Evolutionary conservation across 1,139 yeast genomes (phyloP).

Genomic region (Blastobotrys malaysiensis): DNA sequence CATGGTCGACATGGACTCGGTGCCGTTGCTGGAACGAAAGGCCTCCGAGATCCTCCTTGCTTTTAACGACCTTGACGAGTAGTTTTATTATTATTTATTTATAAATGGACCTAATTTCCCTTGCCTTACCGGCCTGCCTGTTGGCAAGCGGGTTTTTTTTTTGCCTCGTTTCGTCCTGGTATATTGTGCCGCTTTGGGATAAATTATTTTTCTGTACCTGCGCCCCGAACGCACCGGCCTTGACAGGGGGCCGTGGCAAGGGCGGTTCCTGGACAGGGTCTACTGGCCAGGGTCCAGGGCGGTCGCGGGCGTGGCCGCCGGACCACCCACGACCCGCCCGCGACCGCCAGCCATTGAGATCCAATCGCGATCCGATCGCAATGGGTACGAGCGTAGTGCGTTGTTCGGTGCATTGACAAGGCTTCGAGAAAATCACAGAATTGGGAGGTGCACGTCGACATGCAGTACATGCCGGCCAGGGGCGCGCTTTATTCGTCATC

Average conservation of each 20-base stretch:
- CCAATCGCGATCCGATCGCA: no score
- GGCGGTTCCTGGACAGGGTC: no score
- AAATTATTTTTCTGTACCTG: neutral
- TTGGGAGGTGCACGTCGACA: neutral
- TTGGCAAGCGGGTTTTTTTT: no score
- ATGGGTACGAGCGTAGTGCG: no score
- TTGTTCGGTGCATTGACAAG: neutral
- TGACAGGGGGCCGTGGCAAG: no score
- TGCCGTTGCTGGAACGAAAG: conserved; percentile 7
- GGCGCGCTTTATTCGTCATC: neutral
- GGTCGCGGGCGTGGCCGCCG: no score
- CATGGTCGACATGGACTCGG: conserved; percentile 12
- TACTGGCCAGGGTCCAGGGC: no score
- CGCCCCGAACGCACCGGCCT: neutral
- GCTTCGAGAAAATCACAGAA: neutral
- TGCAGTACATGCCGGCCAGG: no score
- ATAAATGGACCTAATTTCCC: neutral
- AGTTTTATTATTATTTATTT: neutral
- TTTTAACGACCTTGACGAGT: neutral
- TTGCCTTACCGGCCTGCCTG: no score
- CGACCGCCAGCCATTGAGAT: no score
- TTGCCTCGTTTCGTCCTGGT: neutral
- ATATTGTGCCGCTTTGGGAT: neutral
- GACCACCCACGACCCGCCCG: no score
- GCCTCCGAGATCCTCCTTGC: conserved; percentile 9